phyloP scores from a whole-genome alignment of 2,329 filamentous ascomycete genomes.

The Lecanicillium sp. region DNA sequence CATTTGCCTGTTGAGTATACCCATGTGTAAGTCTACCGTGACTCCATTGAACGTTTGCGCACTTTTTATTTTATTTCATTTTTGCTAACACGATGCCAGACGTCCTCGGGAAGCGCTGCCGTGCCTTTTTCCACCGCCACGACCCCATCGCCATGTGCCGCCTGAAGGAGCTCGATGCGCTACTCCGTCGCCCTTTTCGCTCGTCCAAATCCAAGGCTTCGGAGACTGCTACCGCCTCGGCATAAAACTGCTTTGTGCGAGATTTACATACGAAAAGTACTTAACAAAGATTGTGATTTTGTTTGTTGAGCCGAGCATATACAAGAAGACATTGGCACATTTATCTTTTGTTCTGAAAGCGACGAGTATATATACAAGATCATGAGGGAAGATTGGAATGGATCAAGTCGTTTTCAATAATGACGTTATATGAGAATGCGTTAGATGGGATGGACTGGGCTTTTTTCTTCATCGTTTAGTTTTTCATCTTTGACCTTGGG shows the following conservation, averaged over 20 bases:
- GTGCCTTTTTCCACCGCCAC: slow-evolving; percentile 69
- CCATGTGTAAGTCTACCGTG: slow-evolving; percentile 63
- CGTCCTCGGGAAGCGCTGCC: slow-evolving; percentile 70
- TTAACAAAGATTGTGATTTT: too few species aligned
- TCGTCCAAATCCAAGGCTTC: too few species aligned
- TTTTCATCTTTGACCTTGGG: too few species aligned
- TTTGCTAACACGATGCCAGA: slow-evolving; percentile 42
- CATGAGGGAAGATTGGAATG: background rate
- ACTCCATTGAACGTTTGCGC: background rate
- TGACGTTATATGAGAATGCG: background rate
- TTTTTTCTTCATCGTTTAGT: too few species aligned
- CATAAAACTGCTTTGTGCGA: too few species aligned
- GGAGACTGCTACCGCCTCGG: too few species aligned
- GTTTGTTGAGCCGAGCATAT: too few species aligned
- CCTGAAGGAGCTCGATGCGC: slow-evolving; percentile 21
- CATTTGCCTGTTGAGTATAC: slow-evolving; percentile 68
- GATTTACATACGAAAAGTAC: too few species aligned
- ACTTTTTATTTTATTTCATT: background rate
- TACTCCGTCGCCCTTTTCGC: slow-evolving; percentile 6
- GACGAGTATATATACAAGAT: background rate
- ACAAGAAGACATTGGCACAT: too few species aligned
- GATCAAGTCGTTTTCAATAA: background rate
- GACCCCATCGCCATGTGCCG: slow-evolving; percentile 51
- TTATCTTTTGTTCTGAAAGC: background rate
- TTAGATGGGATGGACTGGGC: background rate